Evolutionary conservation across 78 protist species (phyloP).

Genomic region (Isochrysis galbana): DNA sequence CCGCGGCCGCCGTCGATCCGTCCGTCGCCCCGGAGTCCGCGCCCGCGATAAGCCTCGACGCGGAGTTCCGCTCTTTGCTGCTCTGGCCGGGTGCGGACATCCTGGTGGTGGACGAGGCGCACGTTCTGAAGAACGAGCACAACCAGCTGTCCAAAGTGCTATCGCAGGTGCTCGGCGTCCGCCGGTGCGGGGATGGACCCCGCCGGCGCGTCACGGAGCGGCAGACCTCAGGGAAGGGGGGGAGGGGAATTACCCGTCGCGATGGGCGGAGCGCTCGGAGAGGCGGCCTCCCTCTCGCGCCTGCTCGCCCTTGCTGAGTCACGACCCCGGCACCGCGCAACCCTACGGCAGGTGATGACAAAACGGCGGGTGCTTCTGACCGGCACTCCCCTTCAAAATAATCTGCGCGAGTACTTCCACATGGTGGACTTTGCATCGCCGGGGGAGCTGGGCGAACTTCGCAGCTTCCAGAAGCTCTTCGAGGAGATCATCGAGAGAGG

Average conservation of each 20-base stretch:
- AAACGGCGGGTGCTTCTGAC: conserved; percentile 49
- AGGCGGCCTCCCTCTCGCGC: too few species aligned
- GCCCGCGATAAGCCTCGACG: too few species aligned
- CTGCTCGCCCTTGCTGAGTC: too few species aligned
- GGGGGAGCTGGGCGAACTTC: not conserved
- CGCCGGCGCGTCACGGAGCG: too few species aligned
- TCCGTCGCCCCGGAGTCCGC: too few species aligned
- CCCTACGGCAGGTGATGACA: conserved; percentile 8
- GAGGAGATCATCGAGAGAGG: not conserved
- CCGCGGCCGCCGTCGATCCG: too few species aligned
- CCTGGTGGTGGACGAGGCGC: conserved; percentile 81
- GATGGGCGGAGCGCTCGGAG: too few species aligned
- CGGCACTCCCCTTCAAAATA: conserved; percentile 78
- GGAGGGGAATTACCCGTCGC: too few species aligned
- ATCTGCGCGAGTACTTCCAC: conserved; percentile 32
- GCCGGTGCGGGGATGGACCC: too few species aligned
- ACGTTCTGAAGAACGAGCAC: conserved; percentile 56
- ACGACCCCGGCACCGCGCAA: too few species aligned
- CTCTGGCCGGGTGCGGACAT: conserved; percentile 51
- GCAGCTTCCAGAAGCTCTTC: not conserved
- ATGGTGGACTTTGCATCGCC: not conserved
- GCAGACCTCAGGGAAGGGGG: too few species aligned
- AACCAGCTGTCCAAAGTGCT: not conserved
- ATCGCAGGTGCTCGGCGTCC: too few species aligned
- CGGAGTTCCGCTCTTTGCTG: not conserved